A percentile compares a stretch with the other conserved stretches of the same genome.
These are phyloP conservation scores for Talaromyces pinophilus DNA, from an alignment of 2,329 filamentous ascomycete species.

Conservation along the genomic window DNA sequence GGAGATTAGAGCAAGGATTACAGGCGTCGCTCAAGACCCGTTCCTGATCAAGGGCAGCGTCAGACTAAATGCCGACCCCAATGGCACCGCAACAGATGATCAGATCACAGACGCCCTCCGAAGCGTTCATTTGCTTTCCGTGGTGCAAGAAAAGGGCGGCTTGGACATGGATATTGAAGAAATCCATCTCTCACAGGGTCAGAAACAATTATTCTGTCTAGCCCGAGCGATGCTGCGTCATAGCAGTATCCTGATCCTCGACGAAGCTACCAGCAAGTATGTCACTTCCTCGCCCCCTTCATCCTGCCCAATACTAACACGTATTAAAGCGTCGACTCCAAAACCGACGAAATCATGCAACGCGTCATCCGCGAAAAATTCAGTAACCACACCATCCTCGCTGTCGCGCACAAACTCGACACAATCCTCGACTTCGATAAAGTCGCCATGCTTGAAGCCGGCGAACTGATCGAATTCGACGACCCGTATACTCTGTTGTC, in stretches of 20 bases:
- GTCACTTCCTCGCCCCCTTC: slow-evolving; percentile 22
- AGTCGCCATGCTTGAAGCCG: slow-evolving; percentile 40
- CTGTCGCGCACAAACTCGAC: slow-evolving; percentile 59
- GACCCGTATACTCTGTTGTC: slow-evolving; percentile 41
- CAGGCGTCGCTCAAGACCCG: slow-evolving; percentile 48
- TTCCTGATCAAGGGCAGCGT: slow-evolving; percentile 46
- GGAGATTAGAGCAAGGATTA: slow-evolving; percentile 45
- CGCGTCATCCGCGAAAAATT: slow-evolving; percentile 58
- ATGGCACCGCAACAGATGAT: slow-evolving; percentile 33
- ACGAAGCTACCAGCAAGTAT: slow-evolving; percentile 46
- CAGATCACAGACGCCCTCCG: slow-evolving; percentile 41
- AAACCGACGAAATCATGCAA: slow-evolving; percentile 61
- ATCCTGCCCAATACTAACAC: background rate
- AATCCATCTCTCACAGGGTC: slow-evolving; percentile 58
- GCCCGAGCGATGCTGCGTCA: slow-evolving; percentile 59
- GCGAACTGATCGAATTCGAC: slow-evolving; percentile 39
- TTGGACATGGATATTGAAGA: slow-evolving; percentile 50
- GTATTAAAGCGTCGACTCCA: slow-evolving; percentile 53
- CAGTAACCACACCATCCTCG: slow-evolving; percentile 59
- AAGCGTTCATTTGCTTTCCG: slow-evolving; percentile 40
- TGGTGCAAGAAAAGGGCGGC: slow-evolving; percentile 42
- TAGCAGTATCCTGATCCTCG: slow-evolving; percentile 47
- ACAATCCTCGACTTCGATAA: slow-evolving; percentile 45
- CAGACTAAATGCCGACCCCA: slow-evolving; percentile 44
- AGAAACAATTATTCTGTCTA: slow-evolving; percentile 65